A percentile compares a stretch with the other conserved stretches of the same genome.
Conservation (phyloP, 768 basidiomycete genomes). For the Lentinula sp. region DNA sequence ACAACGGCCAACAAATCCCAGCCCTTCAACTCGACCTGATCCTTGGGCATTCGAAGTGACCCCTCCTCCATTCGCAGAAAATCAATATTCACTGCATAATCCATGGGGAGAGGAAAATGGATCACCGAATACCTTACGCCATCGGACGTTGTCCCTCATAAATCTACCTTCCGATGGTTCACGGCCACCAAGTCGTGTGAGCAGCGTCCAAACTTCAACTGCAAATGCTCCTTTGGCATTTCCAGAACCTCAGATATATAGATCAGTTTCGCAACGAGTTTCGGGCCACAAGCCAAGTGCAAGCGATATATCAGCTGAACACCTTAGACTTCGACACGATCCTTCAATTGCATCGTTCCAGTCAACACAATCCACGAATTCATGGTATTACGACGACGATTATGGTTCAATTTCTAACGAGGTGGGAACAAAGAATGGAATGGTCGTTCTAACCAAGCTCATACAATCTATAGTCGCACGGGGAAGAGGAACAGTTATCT, state of each 20-base stretch:
- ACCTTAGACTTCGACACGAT: conserved; percentile 20
- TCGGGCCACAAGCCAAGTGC: conserved; percentile 16
- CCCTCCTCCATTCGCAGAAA: conserved; percentile 13
- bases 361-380: conserved; percentile 19
- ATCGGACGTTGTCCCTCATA: conserved; percentile 26
- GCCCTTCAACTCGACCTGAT: conserved; percentile 20
- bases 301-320: conserved; percentile 20
- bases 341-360: conserved; percentile 29
- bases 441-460: conserved; percentile 6
- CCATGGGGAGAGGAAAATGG: conserved; percentile 25
- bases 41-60: conserved; percentile 23
- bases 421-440: conserved; percentile 16
- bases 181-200: conserved; percentile 29
- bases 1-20: conserved; percentile 23
- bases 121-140: conserved; percentile 18
- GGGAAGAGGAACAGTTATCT: conserved; percentile 23
- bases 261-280: conserved; percentile 32
- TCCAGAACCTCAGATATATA: conserved; percentile 48
- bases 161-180: conserved; percentile 15
- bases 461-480: conserved; percentile 14
- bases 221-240: conserved; percentile 28
- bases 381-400: conserved; percentile 34
- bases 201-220: conserved; percentile 26
- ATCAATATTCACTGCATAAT: conserved; percentile 17
- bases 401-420: conserved; percentile 24